Evolutionary conservation across 192 early-diverging fungal species (phyloP), one percentile per base, ranked within the genome.

Genomic region (Paraglomus brasilianum): DNA sequence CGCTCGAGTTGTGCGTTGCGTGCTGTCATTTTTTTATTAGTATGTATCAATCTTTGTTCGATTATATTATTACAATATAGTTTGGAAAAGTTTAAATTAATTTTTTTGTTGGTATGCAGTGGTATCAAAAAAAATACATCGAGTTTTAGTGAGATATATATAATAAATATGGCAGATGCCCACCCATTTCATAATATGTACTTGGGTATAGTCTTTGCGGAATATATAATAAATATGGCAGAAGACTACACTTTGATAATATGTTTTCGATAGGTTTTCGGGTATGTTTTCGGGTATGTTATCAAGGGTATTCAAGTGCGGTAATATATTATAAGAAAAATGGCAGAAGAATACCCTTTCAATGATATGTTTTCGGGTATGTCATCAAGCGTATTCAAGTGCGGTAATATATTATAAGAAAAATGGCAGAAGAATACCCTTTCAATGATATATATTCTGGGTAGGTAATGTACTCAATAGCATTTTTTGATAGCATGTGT

Each of bases 31-130:
- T 55, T 55, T 55, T 55, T 55, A 55, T 55, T 55, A 30, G 15
- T 55, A 21, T 55, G 52, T 55, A 19, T 55, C 52, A 55, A 55
- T 55, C 52, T 55, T 55, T 55, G 52, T 55, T 13, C 13, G 52
- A 55, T 55, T 55, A 55, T 55, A 55, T 55, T 55, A 55, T 55
- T n/a, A n/a, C 57, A 59, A 59, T 41, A 59, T 59, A 59, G 40
- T 59, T 59, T 59, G 57, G 57, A 59, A 59, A 59, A 59, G 57
- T 59, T 59, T 59, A 40, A 40, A 40, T 59, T 40, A 40, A 1
- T 59, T 41, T 59, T 36, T n/a, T n/a, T n/a, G n/a, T n/a, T n/a
- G n/a, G 9, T 59, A 9, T 1, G 19, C 30, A 59, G 39, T 3
- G 39, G 42, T 59, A 42, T 43, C 38, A 59, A 59, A 59, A 59